These are phyloP conservation scores for Backusella mclennaniae DNA, from an alignment of 192 early-diverging fungal species.

Conservation along the genomic window DNA sequence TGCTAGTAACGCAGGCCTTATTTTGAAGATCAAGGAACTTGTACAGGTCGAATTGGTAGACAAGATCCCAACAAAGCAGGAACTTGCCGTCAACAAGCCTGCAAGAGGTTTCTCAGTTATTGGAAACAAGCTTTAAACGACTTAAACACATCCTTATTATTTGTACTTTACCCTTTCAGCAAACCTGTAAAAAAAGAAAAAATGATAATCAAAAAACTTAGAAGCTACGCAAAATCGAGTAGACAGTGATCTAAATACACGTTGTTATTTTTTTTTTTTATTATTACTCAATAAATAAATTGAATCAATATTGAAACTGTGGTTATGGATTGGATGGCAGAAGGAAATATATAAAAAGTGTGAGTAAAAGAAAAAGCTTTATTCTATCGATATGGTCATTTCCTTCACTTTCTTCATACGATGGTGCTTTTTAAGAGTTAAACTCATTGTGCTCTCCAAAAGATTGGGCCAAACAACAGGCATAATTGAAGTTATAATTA, in stretches of 20 bases:
- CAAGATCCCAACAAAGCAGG: constrained; percentile 34
- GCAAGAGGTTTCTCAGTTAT: constrained; percentile 35
- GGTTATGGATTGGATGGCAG: too few species aligned
- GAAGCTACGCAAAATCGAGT: neutral
- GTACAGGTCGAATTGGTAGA: constrained; percentile 43
- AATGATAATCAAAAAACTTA: neutral
- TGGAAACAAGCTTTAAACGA: constrained; percentile 16
- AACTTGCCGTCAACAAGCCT: constrained; percentile 29
- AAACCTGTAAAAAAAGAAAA: neutral
- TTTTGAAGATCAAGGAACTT: constrained; percentile 53
- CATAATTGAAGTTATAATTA: too few species aligned
- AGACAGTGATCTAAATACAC: neutral
- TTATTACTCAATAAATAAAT: neutral
- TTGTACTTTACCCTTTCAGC: neutral
- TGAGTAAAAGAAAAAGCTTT: too few species aligned
- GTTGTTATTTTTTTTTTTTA: neutral
- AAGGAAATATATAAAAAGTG: too few species aligned
- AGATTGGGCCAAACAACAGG: too few species aligned
- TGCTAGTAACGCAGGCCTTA: constrained; percentile 45
- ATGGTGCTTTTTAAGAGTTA: too few species aligned
- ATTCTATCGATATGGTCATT: too few species aligned
- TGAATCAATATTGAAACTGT: neutral
- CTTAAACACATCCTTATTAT: neutral
- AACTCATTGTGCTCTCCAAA: too few species aligned
- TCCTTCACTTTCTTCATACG: too few species aligned